Evolutionary conservation across 2,329 filamentous ascomycete genomes (phyloP).

Genomic region (Neofusicoccum umdonicola): DNA sequence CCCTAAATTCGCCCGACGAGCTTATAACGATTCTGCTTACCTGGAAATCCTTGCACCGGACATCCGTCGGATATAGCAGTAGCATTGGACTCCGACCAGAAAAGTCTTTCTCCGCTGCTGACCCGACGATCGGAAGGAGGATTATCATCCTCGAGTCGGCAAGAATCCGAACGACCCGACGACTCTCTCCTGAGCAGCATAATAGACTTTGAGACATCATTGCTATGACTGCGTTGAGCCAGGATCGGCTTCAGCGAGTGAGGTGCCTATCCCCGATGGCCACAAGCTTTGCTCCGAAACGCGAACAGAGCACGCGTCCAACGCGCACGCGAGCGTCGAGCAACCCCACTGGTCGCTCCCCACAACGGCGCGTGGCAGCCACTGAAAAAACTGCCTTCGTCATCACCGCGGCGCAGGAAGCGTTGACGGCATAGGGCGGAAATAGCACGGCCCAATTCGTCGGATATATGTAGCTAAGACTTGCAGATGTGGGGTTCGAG

Average conservation of each 20-base stretch:
- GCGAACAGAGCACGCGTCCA: not conserved
- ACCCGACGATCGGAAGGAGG: not conserved
- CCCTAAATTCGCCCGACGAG: not conserved
- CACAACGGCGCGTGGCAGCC: not conserved
- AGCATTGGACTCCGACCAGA: not conserved
- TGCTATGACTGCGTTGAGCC: not conserved
- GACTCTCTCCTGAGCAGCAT: not conserved
- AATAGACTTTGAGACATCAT: not conserved
- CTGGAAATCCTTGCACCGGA: not conserved
- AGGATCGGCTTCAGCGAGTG: not conserved
- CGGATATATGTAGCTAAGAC: slow-evolving; percentile 6
- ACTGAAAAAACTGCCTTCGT: not conserved
- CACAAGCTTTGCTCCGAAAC: not conserved
- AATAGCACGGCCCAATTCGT: not conserved
- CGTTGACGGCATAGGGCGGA: not conserved
- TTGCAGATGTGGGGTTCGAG: slow-evolving; percentile 9
- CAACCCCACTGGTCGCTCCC: not conserved
- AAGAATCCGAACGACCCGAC: no score
- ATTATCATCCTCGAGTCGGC: no score
- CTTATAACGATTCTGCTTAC: not conserved
- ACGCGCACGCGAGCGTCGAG: not conserved
- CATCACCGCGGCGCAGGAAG: not conserved
- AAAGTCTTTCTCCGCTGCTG: not conserved
- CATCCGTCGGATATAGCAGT: not conserved
- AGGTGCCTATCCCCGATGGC: not conserved